Percentiles rank a stretch among this genome's conserved stretches.
Conservation (phyloP, 352 stramenopile species). For the Albugo laibachii region DNA sequence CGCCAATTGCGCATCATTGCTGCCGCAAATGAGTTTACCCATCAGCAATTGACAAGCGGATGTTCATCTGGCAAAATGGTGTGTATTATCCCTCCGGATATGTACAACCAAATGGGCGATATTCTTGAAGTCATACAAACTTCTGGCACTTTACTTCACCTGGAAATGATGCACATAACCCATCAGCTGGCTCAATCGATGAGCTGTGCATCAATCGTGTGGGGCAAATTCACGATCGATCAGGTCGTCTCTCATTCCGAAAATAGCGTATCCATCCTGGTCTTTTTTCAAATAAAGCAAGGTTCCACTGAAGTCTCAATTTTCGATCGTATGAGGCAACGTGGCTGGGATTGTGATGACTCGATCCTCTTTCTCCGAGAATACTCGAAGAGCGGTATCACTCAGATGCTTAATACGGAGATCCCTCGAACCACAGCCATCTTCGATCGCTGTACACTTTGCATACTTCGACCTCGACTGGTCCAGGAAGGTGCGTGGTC, state of each 20-base stretch:
- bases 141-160: neutral
- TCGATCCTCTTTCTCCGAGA: too few relatives aligned
- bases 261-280: neutral
- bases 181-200: conserved; percentile 1
- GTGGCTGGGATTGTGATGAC: too few relatives aligned
- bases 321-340: too few relatives aligned
- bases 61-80: conserved; percentile 9
- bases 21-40: conserved; percentile 44
- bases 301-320: conserved; percentile 2
- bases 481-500: conserved; percentile 14
- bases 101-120: conserved; percentile 26
- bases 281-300: neutral
- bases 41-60: conserved; percentile 1
- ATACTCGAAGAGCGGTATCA: too few relatives aligned
- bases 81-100: conserved; percentile 25
- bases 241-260: conserved; percentile 1
- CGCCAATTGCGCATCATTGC: conserved; percentile 17
- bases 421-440: conserved; percentile 22
- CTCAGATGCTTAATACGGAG: neutral
- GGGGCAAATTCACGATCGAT: conserved; percentile 2
- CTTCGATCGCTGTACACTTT: conserved; percentile 44
- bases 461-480: conserved; percentile 34
- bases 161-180: neutral
- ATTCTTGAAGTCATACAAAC: conserved; percentile 16
- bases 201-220: conserved; percentile 1